Evolutionary conservation across 2,329 filamentous ascomycete species (phyloP).

Genomic region (Ciborinia camelliae): DNA sequence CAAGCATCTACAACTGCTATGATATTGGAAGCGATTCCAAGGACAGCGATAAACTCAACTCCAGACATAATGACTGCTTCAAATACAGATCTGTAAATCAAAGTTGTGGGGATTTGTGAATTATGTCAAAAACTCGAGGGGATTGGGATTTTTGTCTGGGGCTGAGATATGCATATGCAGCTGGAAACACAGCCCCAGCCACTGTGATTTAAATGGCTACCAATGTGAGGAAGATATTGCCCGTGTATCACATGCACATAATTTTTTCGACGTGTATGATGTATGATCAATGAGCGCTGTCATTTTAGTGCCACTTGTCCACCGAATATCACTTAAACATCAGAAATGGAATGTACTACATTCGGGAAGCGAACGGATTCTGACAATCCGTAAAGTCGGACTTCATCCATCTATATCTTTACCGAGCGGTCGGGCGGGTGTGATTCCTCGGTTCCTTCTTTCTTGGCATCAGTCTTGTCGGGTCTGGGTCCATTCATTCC

Average conservation of each 20-base stretch:
- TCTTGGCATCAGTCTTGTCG: too few relatives aligned
- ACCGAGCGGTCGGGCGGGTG: too few relatives aligned
- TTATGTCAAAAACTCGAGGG: neutral
- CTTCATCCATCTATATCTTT: too few relatives aligned
- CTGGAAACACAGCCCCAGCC: conserved; percentile 7
- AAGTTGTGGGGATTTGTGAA: neutral
- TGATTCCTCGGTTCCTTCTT: too few relatives aligned
- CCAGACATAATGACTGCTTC: conserved; percentile 4
- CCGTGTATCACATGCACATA: too few relatives aligned
- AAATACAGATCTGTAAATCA: neutral
- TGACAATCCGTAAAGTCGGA: too few relatives aligned
- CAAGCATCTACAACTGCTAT: conserved; percentile 16
- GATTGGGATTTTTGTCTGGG: neutral
- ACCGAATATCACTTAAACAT: neutral
- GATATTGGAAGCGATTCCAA: conserved; percentile 11
- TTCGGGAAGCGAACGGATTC: too few relatives aligned
- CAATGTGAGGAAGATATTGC: neutral
- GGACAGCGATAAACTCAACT: conserved; percentile 8
- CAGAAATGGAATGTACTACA: too few relatives aligned
- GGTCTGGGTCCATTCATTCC: too few relatives aligned
- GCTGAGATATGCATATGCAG: neutral
- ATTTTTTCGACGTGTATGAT: too few relatives aligned
- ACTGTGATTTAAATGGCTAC: neutral
- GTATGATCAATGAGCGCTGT: too few relatives aligned
- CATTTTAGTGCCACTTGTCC: neutral